These are phyloP conservation scores for Aspergillus sp. DNA, from an alignment of 2,329 filamentous ascomycete species.

Conservation along the genomic window DNA sequence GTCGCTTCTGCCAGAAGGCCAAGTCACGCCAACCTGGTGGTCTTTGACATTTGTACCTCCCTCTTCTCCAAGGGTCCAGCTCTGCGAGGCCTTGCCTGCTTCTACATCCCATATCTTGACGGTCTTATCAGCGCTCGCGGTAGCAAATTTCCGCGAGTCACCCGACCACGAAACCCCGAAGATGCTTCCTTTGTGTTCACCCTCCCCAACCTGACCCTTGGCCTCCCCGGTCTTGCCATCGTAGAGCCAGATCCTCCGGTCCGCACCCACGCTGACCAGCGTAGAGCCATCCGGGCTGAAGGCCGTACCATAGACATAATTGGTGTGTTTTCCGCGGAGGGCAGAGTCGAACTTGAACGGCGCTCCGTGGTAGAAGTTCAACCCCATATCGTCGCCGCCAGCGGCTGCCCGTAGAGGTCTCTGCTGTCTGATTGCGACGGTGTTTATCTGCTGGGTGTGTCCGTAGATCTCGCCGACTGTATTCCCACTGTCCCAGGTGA, in stretches of 20 bases:
- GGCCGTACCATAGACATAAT: conserved; percentile 77
- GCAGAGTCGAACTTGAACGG: conserved; percentile 96
- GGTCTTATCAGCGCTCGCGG: conserved; percentile 87
- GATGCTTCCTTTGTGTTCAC: conserved; percentile 85
- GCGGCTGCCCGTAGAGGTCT: conserved; percentile 86
- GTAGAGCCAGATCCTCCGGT: conserved; percentile 86
- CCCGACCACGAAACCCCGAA: conserved; percentile 85
- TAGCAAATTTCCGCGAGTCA: conserved; percentile 79
- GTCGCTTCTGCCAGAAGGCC: conserved; percentile 73
- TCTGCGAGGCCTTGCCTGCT: conserved; percentile 65
- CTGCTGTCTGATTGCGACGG: conserved; percentile 80
- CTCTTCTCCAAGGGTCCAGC: conserved; percentile 75
- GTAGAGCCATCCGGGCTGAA: conserved; percentile 81
- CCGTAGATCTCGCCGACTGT: conserved; percentile 89
- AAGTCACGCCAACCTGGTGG: conserved; percentile 92
- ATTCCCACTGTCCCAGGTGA: conserved; percentile 93
- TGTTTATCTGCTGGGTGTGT: conserved; percentile 84
- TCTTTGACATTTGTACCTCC: conserved; percentile 63
- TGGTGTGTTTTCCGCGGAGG: conserved; percentile 67
- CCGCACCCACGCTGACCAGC: conserved; percentile 84
- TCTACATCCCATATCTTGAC: conserved; percentile 92
- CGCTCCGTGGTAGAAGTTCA: conserved; percentile 87
- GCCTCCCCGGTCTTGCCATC: conserved; percentile 92
- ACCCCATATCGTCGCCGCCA: conserved; percentile 76
- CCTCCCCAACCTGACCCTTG: conserved; percentile 58